Percentiles rank a stretch among this genome's conserved stretches.
Evolutionary conservation across 805 yeast species (phyloP).

Genomic region (Wickerhamiella hasegawae): DNA sequence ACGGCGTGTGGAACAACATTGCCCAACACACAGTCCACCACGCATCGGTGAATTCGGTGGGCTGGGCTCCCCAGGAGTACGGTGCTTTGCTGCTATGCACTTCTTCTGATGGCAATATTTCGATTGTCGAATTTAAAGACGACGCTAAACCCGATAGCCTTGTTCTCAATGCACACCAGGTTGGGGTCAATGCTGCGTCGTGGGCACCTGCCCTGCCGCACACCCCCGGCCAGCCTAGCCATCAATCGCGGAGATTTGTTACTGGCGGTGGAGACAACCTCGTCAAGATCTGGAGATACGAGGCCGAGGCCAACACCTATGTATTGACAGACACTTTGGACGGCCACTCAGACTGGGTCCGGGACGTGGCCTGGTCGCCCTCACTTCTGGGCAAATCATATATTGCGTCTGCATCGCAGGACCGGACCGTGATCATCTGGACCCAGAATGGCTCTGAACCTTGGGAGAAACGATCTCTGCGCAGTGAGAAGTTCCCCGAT

Average conservation of each 20-base stretch:
- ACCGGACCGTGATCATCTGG: slow-evolving; percentile 90
- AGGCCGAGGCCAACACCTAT: slow-evolving; percentile 39
- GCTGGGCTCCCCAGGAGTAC: slow-evolving; percentile 96
- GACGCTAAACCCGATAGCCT: slow-evolving; percentile 42
- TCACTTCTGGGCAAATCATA: slow-evolving; percentile 72
- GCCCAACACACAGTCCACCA: slow-evolving; percentile 79
- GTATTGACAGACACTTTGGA: slow-evolving; percentile 59
- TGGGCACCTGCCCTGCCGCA: slow-evolving; percentile 50
- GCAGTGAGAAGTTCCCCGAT: slow-evolving; percentile 78
- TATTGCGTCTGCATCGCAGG: slow-evolving; percentile 95
- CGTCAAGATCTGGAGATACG: slow-evolving; percentile 78
- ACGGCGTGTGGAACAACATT: slow-evolving; percentile 72
- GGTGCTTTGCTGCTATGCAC: slow-evolving; percentile 86
- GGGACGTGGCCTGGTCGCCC: slow-evolving; percentile 98
- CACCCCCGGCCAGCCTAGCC: slow-evolving; percentile 18
- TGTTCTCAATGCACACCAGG: slow-evolving; percentile 66
- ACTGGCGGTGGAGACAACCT: slow-evolving; percentile 93
- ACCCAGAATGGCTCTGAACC: slow-evolving; percentile 52
- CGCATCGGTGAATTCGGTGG: slow-evolving; percentile 85
- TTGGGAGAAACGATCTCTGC: slow-evolving; percentile 72
- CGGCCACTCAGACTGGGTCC: slow-evolving; percentile 96
- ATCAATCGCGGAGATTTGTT: slow-evolving; percentile 49
- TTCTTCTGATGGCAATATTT: slow-evolving; percentile 84
- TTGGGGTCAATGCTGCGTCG: slow-evolving; percentile 86
- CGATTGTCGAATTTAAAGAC: slow-evolving; percentile 84